Conservation (phyloP, 495 filamentous ascomycete species). For the Lophiotrema nucula region DNA sequence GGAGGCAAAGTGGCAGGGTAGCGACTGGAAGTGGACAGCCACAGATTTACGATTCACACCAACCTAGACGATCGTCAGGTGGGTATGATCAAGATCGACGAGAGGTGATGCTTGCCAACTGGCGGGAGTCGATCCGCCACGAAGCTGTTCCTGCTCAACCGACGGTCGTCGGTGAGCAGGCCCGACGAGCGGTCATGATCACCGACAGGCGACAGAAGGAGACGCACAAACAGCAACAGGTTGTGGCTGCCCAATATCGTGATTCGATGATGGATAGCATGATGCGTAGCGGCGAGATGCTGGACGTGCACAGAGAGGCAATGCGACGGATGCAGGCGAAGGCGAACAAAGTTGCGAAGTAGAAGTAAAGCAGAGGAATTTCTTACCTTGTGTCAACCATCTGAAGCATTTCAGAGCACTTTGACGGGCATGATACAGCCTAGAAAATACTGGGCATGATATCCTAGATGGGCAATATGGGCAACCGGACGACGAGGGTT, state of each 20-base stretch:
- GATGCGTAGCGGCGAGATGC: constrained; percentile 74
- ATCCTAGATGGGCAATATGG: no score
- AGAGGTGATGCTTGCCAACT: constrained; percentile 67
- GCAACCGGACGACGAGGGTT: no score
- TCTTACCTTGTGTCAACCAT: no score
- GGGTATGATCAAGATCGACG: constrained; percentile 47
- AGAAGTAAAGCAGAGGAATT: no score
- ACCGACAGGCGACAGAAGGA: constrained; percentile 52
- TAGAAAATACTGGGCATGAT: no score
- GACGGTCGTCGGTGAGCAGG: constrained; percentile 37
- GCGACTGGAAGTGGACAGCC: constrained; percentile 17
- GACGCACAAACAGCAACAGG: constrained; percentile 46
- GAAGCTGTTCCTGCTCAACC: constrained; percentile 56
- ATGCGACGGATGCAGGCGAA: constrained; percentile 79
- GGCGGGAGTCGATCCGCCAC: constrained; percentile 67
- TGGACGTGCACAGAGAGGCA: constrained; percentile 75
- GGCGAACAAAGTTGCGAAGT: constrained; percentile 57
- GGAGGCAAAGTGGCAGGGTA: constrained; percentile 29
- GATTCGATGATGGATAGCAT: constrained; percentile 64
- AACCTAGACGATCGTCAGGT: constrained; percentile 50
- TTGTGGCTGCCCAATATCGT: constrained; percentile 35
- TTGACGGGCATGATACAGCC: no score
- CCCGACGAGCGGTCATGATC: constrained; percentile 50
- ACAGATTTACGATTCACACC: constrained; percentile 55
- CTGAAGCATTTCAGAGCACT: no score